Base-by-base conservation (phyloP, 208 protist species). In the Acanthamoeba castellanii region DNA sequence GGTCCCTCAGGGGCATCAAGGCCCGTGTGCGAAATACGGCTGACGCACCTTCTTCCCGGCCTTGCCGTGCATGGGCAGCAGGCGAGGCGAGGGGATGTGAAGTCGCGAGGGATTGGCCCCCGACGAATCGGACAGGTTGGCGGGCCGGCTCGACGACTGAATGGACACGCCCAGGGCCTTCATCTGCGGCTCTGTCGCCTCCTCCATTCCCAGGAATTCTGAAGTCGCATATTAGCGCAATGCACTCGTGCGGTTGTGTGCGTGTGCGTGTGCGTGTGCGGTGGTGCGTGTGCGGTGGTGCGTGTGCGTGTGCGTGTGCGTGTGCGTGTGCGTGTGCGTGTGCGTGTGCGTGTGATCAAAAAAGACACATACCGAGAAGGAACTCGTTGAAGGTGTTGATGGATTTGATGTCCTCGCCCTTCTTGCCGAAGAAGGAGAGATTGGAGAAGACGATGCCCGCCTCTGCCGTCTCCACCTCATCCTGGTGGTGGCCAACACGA, bases 181-280 rank as follows among this genome's bases (percentile, higher is more conserved):
- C 85, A 91, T 91, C 85, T 91, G 85, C 22, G 85, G 85, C 85
- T 91, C 85, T 13, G 85, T 91, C 34, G 85, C 85, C 85, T 91
- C 85, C 47, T 91, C 85, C 61, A 91, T 70, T 16, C 85, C 85
- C 47, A 91, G 55, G 61, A 91, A 91, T 55, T 90, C 81, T 88
- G 37, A 11, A 57, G 18, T 37, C 37, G 37, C 37, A 0, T 37
- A 37, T 37, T 37, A 37, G 37, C 37, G 37, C 37, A 37, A 37
- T 37, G 37, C 37, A 37, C 37, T 37, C 37, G 37, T 37, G 37
- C 37, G 37, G 37, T 37, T 37, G 37, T 37, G 37, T 3, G 3
- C 3, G 37, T 3, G 37, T 3, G 3, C 3, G 37, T 37, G 37
- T 3, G 37, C 3, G 37, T 3, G 37, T 37, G 37, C 37, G 37